phyloP scores from a whole-genome alignment of 1,139 yeast genomes.

The Nakaseomyces kungkrabaensis region DNA sequence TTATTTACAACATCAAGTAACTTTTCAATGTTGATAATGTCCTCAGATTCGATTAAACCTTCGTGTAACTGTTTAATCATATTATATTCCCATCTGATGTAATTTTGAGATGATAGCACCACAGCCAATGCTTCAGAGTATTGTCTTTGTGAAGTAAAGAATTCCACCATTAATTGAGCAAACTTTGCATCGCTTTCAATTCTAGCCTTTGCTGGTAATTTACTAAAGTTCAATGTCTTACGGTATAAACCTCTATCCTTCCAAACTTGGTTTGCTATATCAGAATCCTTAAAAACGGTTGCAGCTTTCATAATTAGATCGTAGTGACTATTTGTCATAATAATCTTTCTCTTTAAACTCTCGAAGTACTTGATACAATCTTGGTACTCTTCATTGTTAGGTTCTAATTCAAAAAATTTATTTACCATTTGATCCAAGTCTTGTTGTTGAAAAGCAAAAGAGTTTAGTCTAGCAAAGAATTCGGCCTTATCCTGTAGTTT shows the following conservation, averaged over 20 bases:
- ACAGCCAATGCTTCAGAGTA: slow-evolving; percentile 64
- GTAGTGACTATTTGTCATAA: slow-evolving; percentile 45
- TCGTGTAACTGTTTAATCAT: slow-evolving; percentile 41
- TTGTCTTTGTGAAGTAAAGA: slow-evolving; percentile 17
- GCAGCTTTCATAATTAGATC: slow-evolving; percentile 60
- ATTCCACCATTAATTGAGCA: slow-evolving; percentile 25
- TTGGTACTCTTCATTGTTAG: neutral
- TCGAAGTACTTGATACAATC: slow-evolving; percentile 8
- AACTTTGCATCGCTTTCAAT: slow-evolving; percentile 38
- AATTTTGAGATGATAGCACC: slow-evolving; percentile 54
- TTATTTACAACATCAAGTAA: slow-evolving; percentile 22
- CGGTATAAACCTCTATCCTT: slow-evolving; percentile 67
- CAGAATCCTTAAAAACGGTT: slow-evolving; percentile 40
- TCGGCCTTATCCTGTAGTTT: slow-evolving; percentile 19
- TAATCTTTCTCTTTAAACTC: slow-evolving; percentile 18
- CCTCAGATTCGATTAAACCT: slow-evolving; percentile 44
- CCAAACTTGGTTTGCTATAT: slow-evolving; percentile 62
- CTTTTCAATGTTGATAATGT: slow-evolving; percentile 30
- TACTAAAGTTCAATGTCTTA: slow-evolving; percentile 40
- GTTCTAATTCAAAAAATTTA: slow-evolving; percentile 4
- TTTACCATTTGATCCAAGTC: slow-evolving; percentile 14
- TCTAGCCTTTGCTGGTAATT: slow-evolving; percentile 33
- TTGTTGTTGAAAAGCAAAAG: slow-evolving; percentile 22
- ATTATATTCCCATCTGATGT: slow-evolving; percentile 63
- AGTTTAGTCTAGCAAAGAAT: slow-evolving; percentile 19